These are phyloP conservation scores for Artemisia tridentata DNA, from an alignment of 129 eudicot genomes.

Conservation along the genomic window DNA sequence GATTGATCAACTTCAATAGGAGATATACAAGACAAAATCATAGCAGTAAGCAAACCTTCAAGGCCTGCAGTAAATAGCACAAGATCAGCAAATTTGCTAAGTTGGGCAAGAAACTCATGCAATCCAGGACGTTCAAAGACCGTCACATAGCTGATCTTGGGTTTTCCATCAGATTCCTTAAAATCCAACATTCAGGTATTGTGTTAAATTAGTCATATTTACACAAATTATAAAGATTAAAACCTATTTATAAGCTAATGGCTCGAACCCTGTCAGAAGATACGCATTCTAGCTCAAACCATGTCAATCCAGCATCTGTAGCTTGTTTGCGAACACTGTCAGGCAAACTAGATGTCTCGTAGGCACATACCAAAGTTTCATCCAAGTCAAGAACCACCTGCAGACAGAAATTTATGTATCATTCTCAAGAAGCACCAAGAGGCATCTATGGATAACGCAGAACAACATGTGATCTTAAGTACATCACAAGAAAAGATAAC, in stretches of 20 bases:
- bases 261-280: slow-evolving; percentile 78
- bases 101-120: slow-evolving; percentile 76
- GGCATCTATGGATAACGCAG: too few relatives aligned
- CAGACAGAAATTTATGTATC: slow-evolving; percentile 23
- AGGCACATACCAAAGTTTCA: slow-evolving; percentile 95
- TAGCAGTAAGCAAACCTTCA: slow-evolving; percentile 60
- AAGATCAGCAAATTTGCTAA: slow-evolving; percentile 87
- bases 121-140: slow-evolving; percentile 99
- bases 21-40: slow-evolving; percentile 14
- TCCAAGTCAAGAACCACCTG: slow-evolving; percentile 99
- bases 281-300: slow-evolving; percentile 95
- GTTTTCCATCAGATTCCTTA: slow-evolving; percentile 85
- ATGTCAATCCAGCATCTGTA: slow-evolving; percentile 83
- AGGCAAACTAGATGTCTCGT: slow-evolving; percentile 93
- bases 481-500: too few relatives aligned
- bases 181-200: slow-evolving; percentile 21
- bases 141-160: slow-evolving; percentile 90
- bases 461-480: not conserved
- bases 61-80: slow-evolving; percentile 97
- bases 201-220: slow-evolving; percentile 13
- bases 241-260: not conserved
- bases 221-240: not conserved
- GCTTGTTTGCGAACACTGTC: slow-evolving; percentile 76
- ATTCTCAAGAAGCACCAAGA: too few relatives aligned
- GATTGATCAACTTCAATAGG: slow-evolving; percentile 8